Evolutionary conservation across 2,329 filamentous ascomycete species (phyloP).

Genomic region (Gnomoniopsis smithogilvyi): DNA sequence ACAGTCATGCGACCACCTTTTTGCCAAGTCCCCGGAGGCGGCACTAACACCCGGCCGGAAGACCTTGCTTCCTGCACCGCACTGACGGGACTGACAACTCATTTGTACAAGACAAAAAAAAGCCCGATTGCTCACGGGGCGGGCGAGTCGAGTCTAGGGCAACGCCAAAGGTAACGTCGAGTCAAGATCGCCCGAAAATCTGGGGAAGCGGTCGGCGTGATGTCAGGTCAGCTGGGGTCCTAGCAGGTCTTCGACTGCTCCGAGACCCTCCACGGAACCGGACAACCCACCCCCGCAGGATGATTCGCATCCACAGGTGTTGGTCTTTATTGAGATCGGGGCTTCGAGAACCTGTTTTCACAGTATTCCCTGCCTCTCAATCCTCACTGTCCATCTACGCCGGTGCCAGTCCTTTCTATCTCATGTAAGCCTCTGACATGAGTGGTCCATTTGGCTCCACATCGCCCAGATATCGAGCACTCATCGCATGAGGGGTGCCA

Average conservation of each 20-base stretch:
- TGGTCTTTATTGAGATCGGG: background rate
- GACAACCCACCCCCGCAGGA: background rate
- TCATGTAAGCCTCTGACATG: too few species aligned
- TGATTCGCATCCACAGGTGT: background rate
- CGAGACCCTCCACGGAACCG: background rate
- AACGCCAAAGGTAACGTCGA: conserved; percentile 1
- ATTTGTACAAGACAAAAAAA: background rate
- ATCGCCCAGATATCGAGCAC: too few species aligned
- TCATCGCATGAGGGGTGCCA: too few species aligned
- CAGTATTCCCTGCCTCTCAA: background rate
- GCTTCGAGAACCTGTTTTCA: background rate
- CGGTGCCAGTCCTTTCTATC: too few species aligned
- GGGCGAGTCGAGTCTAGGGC: background rate
- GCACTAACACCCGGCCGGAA: conserved; percentile 1
- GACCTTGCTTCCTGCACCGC: background rate
- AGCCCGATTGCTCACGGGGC: background rate
- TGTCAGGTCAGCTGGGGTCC: conserved; percentile 1
- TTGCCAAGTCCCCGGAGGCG: background rate
- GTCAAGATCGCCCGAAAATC: conserved; percentile 10
- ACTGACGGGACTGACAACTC: background rate
- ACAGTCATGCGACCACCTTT: conserved; percentile 3
- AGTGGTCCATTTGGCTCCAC: too few species aligned
- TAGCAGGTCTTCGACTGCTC: background rate
- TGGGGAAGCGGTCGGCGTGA: conserved; percentile 8
- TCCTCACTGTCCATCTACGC: too few species aligned